These are phyloP conservation scores for Saposhnikovia divaricata DNA, from an alignment of 129 eudicot species.

Conservation along the genomic window DNA sequence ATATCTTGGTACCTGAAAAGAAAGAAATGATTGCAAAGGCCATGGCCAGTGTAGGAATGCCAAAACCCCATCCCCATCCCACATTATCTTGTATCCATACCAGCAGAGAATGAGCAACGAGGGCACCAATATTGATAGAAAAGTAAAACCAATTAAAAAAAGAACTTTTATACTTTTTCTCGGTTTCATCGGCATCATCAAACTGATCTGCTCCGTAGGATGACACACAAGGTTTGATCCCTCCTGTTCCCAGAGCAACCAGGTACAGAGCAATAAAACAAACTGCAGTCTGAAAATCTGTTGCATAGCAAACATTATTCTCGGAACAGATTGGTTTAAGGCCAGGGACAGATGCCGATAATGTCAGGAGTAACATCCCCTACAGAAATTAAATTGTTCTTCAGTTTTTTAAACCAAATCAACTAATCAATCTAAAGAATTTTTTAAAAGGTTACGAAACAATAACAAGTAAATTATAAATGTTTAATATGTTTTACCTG, in stretches of 20 bases:
- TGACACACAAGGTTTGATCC: slow-evolving; percentile 8
- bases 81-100: slow-evolving; percentile 19
- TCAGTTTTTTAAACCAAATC: neutral
- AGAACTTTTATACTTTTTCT: slow-evolving; percentile 13
- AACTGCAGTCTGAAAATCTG: slow-evolving; percentile 6
- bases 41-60: slow-evolving; percentile 16
- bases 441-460: neutral
- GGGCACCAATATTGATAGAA: slow-evolving; percentile 14
- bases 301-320: slow-evolving; percentile 10
- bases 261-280: slow-evolving; percentile 1
- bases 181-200: slow-evolving; percentile 15
- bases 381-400: neutral
- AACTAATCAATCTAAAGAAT: neutral
- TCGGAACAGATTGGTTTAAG: slow-evolving; percentile 8
- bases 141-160: slow-evolving; percentile 16
- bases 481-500: neutral
- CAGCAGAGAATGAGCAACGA: slow-evolving; percentile 11
- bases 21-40: slow-evolving; percentile 12
- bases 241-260: slow-evolving; percentile 14
- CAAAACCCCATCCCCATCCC: slow-evolving; percentile 18
- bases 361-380: slow-evolving; percentile 8
- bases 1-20: slow-evolving; percentile 7
- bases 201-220: slow-evolving; percentile 19
- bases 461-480: neutral
- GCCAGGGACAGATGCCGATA: slow-evolving; percentile 12